Evolutionary conservation across 768 basidiomycete species (phyloP).

Genomic region (Sporobolomyces phaffii): DNA sequence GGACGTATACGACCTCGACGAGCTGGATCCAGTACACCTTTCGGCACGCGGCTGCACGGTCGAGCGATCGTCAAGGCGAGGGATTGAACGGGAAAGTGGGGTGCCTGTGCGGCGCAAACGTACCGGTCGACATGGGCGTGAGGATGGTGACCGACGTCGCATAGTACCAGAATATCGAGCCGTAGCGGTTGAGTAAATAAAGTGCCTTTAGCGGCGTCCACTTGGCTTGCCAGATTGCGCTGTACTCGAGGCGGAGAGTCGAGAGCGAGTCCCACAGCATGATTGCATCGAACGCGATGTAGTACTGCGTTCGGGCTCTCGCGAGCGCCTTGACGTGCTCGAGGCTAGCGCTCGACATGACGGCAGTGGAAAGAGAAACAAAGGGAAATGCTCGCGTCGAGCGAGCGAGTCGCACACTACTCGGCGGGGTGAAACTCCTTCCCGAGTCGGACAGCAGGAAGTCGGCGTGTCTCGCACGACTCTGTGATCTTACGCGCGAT

Average conservation of each 20-base stretch:
- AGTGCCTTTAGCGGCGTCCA: background rate
- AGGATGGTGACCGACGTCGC: background rate
- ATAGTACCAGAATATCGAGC: background rate
- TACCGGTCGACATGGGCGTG: background rate
- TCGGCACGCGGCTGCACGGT: background rate
- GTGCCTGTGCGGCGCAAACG: background rate
- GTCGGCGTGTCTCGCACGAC: too few species aligned
- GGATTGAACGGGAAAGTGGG: background rate
- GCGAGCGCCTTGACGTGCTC: background rate
- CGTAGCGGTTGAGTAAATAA: background rate
- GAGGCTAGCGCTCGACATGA: background rate
- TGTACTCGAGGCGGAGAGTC: background rate
- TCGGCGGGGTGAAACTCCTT: too few species aligned
- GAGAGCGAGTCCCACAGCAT: background rate
- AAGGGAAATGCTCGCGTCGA: too few species aligned
- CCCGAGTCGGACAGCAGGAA: too few species aligned
- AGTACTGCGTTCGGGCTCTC: background rate
- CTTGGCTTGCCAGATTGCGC: background rate
- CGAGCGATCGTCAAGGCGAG: background rate
- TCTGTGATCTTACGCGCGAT: too few species aligned
- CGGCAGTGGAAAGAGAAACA: background rate
- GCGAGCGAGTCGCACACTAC: too few species aligned
- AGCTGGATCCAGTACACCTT: slow-evolving; percentile 3
- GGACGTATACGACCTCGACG: slow-evolving; percentile 2
- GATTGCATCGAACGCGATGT: background rate